Conservation (phyloP, 495 filamentous ascomycete species). For the Cudoniella acicularis region DNA sequence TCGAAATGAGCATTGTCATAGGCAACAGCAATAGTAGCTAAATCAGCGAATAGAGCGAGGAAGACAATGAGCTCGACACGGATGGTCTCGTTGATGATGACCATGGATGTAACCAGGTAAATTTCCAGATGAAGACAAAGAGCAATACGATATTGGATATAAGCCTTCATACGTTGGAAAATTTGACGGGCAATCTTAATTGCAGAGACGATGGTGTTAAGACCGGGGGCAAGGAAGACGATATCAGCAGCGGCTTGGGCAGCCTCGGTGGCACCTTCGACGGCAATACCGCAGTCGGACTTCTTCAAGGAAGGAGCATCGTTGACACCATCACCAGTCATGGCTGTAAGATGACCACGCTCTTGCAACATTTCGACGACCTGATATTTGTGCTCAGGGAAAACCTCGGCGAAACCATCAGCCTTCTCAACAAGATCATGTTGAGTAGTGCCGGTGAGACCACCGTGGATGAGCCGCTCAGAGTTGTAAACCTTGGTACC, state of each 20-base stretch:
- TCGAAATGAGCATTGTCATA: constrained; percentile 78
- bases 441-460: constrained; percentile 67
- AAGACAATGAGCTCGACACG: constrained; percentile 67
- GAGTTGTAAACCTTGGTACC: constrained; percentile 79
- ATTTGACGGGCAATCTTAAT: constrained; percentile 78
- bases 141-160: constrained; percentile 78
- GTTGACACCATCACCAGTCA: constrained; percentile 76
- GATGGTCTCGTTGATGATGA: constrained; percentile 73
- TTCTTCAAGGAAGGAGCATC: constrained; percentile 72
- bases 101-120: constrained; percentile 74
- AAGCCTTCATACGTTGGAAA: constrained; percentile 81
- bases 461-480: constrained; percentile 68
- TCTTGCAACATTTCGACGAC: constrained; percentile 75
- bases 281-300: constrained; percentile 72
- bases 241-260: constrained; percentile 76
- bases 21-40: constrained; percentile 72
- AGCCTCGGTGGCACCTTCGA: constrained; percentile 73
- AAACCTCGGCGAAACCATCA: constrained; percentile 74
- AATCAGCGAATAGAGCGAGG: constrained; percentile 72
- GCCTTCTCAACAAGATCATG: constrained; percentile 74
- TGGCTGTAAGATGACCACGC: constrained; percentile 69
- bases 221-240: constrained; percentile 75
- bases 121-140: constrained; percentile 74
- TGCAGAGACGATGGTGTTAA: constrained; percentile 70
- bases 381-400: constrained; percentile 77